A percentile compares a stretch with the other conserved stretches of the same genome.
These are phyloP conservation scores for Globisporangium irregulare DNA, from an alignment of 352 stramenopile genomes.

Conservation along the genomic window DNA sequence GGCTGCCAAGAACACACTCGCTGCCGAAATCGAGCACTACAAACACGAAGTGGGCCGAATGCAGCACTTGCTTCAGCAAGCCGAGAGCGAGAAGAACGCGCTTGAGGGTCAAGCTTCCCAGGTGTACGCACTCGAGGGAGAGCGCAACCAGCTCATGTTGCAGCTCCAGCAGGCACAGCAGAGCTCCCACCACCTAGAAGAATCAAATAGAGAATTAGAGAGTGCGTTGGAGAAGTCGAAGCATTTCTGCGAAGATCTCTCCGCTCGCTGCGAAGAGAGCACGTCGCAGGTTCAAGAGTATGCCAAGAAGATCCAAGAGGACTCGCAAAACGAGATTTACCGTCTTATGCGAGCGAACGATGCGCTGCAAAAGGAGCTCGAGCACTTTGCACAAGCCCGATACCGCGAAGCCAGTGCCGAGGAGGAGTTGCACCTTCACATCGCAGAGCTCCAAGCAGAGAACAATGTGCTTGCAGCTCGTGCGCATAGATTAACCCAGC, in stretches of 20 bases:
- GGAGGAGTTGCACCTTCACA: constrained; percentile 65
- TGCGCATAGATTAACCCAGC: constrained; percentile 71
- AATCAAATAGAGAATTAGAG: constrained; percentile 57
- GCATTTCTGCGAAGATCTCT: constrained; percentile 59
- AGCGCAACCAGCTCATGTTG: constrained; percentile 40
- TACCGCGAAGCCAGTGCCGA: constrained; percentile 65
- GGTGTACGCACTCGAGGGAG: constrained; percentile 34
- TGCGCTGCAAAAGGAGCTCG: constrained; percentile 60
- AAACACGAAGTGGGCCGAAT: constrained; percentile 27
- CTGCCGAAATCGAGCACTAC: constrained; percentile 29
- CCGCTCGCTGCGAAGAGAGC: constrained; percentile 63
- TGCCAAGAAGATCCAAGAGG: constrained; percentile 57
- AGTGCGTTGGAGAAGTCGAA: constrained; percentile 54
- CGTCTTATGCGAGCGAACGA: constrained; percentile 59
- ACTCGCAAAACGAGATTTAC: constrained; percentile 60
- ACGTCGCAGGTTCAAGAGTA: constrained; percentile 54
- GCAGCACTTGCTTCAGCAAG: constrained; percentile 34
- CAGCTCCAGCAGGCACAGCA: constrained; percentile 49
- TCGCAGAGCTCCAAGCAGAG: constrained; percentile 77
- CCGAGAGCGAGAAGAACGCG: constrained; percentile 39
- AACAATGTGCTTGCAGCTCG: constrained; percentile 83
- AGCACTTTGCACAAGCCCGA: constrained; percentile 52
- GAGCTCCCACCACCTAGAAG: constrained; percentile 37
- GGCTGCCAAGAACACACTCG: constrained; percentile 19
- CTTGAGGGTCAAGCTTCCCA: constrained; percentile 36